Evolutionary conservation across 2,329 filamentous ascomycete species (phyloP).

Genomic region (Cladosporium sp.): DNA sequence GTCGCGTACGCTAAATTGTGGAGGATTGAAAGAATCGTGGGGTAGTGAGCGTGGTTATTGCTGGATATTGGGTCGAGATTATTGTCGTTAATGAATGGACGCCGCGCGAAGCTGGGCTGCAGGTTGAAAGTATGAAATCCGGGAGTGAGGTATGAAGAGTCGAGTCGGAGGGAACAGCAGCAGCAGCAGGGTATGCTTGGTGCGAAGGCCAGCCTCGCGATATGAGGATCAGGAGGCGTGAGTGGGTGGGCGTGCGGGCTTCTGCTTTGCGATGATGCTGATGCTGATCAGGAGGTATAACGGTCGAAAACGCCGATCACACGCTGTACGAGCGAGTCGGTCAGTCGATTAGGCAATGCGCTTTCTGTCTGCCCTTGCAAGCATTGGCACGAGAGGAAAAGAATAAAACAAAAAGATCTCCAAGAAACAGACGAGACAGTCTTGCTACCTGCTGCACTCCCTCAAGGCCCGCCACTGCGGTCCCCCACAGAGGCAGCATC

Average conservation of each 20-base stretch:
- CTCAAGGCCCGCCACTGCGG: too few relatives aligned
- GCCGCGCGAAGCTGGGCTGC: constrained; percentile 8
- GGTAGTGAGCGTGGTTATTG: neutral
- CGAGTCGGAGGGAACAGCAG: neutral
- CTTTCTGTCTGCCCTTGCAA: neutral
- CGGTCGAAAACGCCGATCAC: constrained; percentile 6
- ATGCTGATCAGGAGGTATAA: constrained; percentile 8
- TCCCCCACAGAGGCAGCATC: neutral
- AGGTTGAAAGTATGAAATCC: neutral
- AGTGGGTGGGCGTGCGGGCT: too few relatives aligned
- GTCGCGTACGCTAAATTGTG: neutral
- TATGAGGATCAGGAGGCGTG: constrained; percentile 8
- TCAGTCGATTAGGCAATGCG: neutral
- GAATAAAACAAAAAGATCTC: neutral
- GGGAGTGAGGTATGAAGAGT: neutral
- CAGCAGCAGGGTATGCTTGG: too few relatives aligned
- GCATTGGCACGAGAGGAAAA: neutral
- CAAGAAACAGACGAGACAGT: neutral
- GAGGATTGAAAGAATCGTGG: neutral
- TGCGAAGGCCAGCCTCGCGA: constrained; percentile 1
- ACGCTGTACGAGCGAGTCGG: neutral
- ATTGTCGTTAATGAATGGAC: constrained; percentile 7
- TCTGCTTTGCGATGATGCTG: neutral
- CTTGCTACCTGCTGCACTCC: neutral
- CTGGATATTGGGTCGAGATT: neutral